Base-by-base conservation (phyloP, 306 rosid genomes). In the Cucurbita pepo region DNA sequence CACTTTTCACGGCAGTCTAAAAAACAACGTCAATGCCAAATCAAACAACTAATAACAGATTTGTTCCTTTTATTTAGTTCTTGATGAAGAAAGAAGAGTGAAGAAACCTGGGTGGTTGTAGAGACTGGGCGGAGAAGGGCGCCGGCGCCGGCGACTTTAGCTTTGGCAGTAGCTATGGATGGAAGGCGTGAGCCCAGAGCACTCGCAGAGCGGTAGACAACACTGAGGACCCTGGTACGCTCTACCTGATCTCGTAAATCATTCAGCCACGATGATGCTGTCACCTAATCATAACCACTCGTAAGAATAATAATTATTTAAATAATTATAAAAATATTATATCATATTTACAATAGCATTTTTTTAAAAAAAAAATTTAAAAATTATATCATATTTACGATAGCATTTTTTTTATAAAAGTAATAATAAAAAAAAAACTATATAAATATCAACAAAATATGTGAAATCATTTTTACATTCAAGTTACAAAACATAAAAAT, bases 191-290 rank as follows among this genome's bases (percentile, higher is more conserved):
- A 94, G 71, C 98, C 97, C 34, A 94, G 87, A 9, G 97, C 97
- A 75, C 95, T 83, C 72, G 98, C 98, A 58, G 98, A 90, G 75
- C 95, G 96, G 83, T 89, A 94, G 41, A 94, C 91, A 77, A 94
- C 91, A 81, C 86, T 94, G 53, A 91, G 88, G 76, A 90, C 92
- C 80, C 87, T 88, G 0, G 98, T 94, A 16, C 12, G 95, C 82
- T 91, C 97, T 74, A 94, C 87, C 83, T 91, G 97, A 72, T 94
- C 98, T 77, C 96, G 86, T 72, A 94, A 75, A 86, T 89, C 97
- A 85, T 90, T 94, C 78, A 89, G 67, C 98, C 98, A 94, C 22
- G 95, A 86, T 3, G 98, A 94, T 55, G 98, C 96, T 3, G 88
- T 90, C 77, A 94, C 98, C 98, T 90, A 79, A 78, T 44, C n/a